These are phyloP conservation scores for Mucor irregularis DNA, from an alignment of 371 early-diverging fungal genomes.

Conservation along the genomic window DNA sequence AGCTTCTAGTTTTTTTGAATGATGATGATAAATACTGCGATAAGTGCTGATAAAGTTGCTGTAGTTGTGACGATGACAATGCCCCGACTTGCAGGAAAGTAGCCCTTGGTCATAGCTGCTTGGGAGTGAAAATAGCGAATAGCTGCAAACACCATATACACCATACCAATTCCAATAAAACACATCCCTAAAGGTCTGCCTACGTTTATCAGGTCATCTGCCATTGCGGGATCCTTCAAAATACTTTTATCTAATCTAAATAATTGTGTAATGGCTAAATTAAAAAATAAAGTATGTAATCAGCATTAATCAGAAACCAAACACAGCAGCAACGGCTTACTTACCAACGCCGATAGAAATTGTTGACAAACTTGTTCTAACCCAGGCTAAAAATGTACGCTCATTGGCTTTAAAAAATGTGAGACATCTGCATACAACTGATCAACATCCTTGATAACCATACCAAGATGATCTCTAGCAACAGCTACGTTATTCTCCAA, in stretches of 20 bases:
- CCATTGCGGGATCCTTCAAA: neutral
- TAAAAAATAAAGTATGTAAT: neutral
- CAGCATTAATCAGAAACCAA: neutral
- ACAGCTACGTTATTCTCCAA: conserved; percentile 76
- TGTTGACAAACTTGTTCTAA: conserved; percentile 72
- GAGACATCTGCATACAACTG: neutral
- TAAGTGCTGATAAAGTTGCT: conserved; percentile 37
- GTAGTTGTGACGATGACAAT: conserved; percentile 51
- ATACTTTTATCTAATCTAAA: conserved; percentile 52
- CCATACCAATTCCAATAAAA: conserved; percentile 64
- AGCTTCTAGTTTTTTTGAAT: conserved; percentile 8
- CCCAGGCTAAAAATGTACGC: conserved; percentile 79
- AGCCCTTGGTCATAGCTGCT: conserved; percentile 62
- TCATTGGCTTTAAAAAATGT: conserved; percentile 63
- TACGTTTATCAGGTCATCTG: conserved; percentile 2
- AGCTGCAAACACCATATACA: conserved; percentile 63
- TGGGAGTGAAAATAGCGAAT: conserved; percentile 77
- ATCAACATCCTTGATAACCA: neutral
- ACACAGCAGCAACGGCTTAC: too few relatives aligned
- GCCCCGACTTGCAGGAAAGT: conserved; percentile 73
- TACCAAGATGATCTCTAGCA: conserved; percentile 76
- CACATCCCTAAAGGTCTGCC: conserved; percentile 49
- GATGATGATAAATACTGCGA: conserved; percentile 11
- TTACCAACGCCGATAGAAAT: conserved; percentile 76
- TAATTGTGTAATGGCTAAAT: conserved; percentile 68